Percentiles rank a stretch among this genome's conserved stretches.
Evolutionary conservation across 1,284 basidiomycete genomes (phyloP).

Genomic region (Naganishia sp.): DNA sequence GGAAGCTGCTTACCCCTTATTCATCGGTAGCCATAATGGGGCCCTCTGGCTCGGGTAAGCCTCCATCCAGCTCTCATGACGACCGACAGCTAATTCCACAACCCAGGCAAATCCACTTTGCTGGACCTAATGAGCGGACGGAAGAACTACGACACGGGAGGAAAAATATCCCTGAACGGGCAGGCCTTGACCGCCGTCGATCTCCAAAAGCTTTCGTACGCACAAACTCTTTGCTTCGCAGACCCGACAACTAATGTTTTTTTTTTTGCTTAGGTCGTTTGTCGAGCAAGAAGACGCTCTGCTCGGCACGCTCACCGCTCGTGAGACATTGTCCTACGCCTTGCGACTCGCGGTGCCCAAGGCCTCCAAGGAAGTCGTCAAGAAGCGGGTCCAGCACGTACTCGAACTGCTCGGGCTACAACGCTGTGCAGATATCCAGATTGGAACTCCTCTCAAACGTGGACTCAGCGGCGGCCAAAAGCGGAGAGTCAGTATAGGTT

Average conservation of each 20-base stretch:
- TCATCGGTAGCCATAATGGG: conserved; percentile 43
- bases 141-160: conserved; percentile 35
- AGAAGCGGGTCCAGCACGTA: conserved; percentile 36
- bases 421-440: conserved; percentile 39
- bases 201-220: not conserved
- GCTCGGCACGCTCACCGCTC: conserved; percentile 52
- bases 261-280: conserved; percentile 38
- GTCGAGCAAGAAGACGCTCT: conserved; percentile 55
- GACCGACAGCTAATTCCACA: not conserved
- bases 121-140: conserved; percentile 51
- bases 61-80: too few relatives aligned
- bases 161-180: conserved; percentile 34
- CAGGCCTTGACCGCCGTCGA: not conserved
- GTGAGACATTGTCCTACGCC: conserved; percentile 50
- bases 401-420: conserved; percentile 45
- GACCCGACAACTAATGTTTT: conserved; percentile 14
- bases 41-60: conserved; percentile 41
- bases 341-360: conserved; percentile 41
- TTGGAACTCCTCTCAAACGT: conserved; percentile 49
- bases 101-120: conserved; percentile 51
- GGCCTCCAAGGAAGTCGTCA: conserved; percentile 17
- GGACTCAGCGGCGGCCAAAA: conserved; percentile 53
- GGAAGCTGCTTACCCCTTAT: not conserved
- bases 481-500: conserved; percentile 48
- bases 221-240: too few relatives aligned